A percentile compares a stretch with the other conserved stretches of the same genome.
Conservation (phyloP, 2,329 filamentous ascomycete genomes). For the Aspergillus sp. region DNA sequence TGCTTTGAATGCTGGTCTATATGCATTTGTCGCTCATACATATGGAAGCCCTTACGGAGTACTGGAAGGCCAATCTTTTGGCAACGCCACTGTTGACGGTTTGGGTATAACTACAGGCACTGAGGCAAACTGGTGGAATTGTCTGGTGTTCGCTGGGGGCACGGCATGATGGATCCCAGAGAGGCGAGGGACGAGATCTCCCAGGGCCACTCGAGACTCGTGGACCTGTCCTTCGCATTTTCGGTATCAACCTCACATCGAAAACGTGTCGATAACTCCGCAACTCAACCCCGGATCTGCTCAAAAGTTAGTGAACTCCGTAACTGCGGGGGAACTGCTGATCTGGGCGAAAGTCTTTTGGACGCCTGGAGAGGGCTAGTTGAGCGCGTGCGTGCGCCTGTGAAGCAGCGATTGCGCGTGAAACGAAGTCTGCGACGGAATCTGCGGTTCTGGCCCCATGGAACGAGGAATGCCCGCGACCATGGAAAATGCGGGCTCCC, state of each 20-base stretch:
- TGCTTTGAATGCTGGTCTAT: conserved; percentile 19
- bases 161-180: conserved; percentile 3
- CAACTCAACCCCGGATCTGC: conserved; percentile 5
- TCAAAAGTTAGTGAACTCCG: not conserved
- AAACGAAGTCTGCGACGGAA: not conserved
- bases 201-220: not conserved
- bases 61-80: conserved; percentile 16
- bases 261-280: not conserved
- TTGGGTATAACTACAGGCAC: conserved; percentile 9
- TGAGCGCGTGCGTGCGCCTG: not conserved
- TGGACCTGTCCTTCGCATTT: not conserved
- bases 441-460: not conserved
- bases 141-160: conserved; percentile 9
- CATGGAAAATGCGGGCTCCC: not conserved
- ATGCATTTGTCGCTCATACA: conserved; percentile 15
- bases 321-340: conserved; percentile 3
- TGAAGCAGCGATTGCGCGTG: not conserved
- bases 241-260: not conserved
- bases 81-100: conserved; percentile 15
- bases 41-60: conserved; percentile 4
- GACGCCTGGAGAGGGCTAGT: not conserved
- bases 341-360: not conserved
- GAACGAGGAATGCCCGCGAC: not conserved
- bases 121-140: conserved; percentile 15
- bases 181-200: not conserved